Conservation (phyloP, 1,284 basidiomycete species). For the Ganoderma boninense region DNA sequence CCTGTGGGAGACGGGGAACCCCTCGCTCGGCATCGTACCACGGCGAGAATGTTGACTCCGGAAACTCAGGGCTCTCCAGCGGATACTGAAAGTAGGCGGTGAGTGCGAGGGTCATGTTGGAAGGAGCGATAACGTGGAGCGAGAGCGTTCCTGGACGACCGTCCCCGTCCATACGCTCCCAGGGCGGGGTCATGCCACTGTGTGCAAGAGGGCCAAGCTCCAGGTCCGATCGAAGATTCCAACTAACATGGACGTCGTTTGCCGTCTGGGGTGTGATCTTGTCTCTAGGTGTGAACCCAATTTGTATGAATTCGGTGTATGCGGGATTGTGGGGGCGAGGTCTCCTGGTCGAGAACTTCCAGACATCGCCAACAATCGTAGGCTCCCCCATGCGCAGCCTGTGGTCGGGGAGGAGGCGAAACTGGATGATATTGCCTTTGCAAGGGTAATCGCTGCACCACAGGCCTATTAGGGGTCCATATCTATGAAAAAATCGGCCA, state of each 20-base stretch:
- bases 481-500: slow-evolving; percentile 31
- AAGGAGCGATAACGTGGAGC: slow-evolving; percentile 25
- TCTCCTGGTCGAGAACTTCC: slow-evolving; percentile 23
- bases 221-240: slow-evolving; percentile 27
- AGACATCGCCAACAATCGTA: slow-evolving; percentile 35
- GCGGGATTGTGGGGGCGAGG: slow-evolving; percentile 20
- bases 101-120: slow-evolving; percentile 17
- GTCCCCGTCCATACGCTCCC: slow-evolving; percentile 23
- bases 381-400: slow-evolving; percentile 20
- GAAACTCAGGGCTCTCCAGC: slow-evolving; percentile 27
- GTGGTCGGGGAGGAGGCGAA: slow-evolving; percentile 28
- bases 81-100: not conserved
- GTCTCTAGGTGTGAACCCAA: slow-evolving; percentile 26
- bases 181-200: slow-evolving; percentile 18
- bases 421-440: slow-evolving; percentile 35
- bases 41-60: slow-evolving; percentile 4
- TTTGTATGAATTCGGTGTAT: slow-evolving; percentile 32
- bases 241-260: slow-evolving; percentile 28
- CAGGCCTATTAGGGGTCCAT: slow-evolving; percentile 33
- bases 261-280: slow-evolving; percentile 15
- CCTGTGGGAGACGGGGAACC: slow-evolving; percentile 25
- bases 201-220: slow-evolving; percentile 21
- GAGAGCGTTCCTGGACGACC: slow-evolving; percentile 20
- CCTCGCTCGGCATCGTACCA: slow-evolving; percentile 31
- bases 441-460: slow-evolving; percentile 39